These are phyloP conservation scores for Coemansia sp. DNA, from an alignment of 192 early-diverging fungal genomes.

Conservation along the genomic window DNA sequence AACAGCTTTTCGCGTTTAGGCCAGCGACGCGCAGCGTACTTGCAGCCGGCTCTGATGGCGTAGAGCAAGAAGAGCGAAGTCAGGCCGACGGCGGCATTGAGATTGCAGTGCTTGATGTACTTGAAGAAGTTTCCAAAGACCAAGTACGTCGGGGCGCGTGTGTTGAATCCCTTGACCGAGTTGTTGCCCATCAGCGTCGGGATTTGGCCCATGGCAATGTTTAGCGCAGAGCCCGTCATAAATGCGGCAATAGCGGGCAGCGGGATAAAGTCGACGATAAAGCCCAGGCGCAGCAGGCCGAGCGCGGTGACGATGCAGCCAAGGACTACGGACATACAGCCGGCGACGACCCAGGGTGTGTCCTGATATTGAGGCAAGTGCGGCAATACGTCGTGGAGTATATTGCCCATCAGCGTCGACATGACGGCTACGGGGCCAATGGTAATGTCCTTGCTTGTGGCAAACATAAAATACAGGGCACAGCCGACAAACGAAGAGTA, in stretches of 20 bases:
- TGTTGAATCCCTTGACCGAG: constrained; percentile 62
- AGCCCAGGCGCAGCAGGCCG: constrained; percentile 80
- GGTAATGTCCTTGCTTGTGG: constrained; percentile 74
- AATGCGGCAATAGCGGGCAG: constrained; percentile 83
- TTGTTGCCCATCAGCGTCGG: constrained; percentile 79
- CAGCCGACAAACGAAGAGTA: constrained; percentile 76
- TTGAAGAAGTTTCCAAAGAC: constrained; percentile 74
- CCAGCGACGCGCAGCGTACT: constrained; percentile 47
- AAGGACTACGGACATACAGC: constrained; percentile 67
- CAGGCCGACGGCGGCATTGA: constrained; percentile 52
- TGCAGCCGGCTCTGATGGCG: constrained; percentile 38
- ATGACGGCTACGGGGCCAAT: constrained; percentile 79
- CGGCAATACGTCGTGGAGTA: constrained; percentile 48
- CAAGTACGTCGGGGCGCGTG: constrained; percentile 68
- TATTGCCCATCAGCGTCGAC: constrained; percentile 73
- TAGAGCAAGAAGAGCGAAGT: constrained; percentile 56
- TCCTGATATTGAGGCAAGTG: constrained; percentile 57
- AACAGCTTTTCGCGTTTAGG: constrained; percentile 55
- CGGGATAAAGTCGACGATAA: constrained; percentile 87
- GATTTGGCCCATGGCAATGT: constrained; percentile 80
- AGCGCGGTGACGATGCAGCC: constrained; percentile 72
- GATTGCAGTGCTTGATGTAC: constrained; percentile 51
- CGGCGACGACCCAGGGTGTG: constrained; percentile 54
- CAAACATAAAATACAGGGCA: constrained; percentile 69
- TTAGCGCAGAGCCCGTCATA: constrained; percentile 80